Evolutionary conservation across 108 stramenopile species (phyloP).

Genomic region (Chaetoceros tenuissimus): DNA sequence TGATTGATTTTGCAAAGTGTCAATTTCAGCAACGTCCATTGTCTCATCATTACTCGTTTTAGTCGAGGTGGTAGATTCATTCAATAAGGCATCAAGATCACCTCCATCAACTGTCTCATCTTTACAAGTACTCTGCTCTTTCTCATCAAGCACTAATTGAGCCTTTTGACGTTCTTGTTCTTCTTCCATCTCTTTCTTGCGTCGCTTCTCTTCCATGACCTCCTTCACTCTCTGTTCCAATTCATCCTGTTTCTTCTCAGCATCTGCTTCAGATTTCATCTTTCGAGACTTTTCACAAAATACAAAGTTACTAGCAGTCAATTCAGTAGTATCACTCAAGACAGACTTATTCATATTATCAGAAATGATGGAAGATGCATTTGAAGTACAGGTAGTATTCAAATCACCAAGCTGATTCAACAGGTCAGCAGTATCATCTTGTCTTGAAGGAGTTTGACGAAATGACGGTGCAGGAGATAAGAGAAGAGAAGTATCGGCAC

Average conservation of each 20-base stretch:
- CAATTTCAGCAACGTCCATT: too few relatives aligned
- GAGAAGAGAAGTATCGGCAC: neutral
- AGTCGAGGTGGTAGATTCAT: too few relatives aligned
- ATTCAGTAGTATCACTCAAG: slow-evolving; percentile 73
- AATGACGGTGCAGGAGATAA: too few relatives aligned
- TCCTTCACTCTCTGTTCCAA: neutral
- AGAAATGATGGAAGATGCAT: neutral
- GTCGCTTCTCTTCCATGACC: neutral
- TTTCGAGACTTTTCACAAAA: slow-evolving; percentile 1
- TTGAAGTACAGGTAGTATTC: neutral
- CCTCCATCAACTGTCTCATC: too few relatives aligned
- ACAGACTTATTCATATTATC: slow-evolving; percentile 31
- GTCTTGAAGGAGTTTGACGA: too few relatives aligned
- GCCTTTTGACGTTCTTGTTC: neutral
- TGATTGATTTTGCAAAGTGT: too few relatives aligned
- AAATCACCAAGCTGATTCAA: neutral
- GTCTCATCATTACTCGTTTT: too few relatives aligned
- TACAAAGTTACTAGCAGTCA: slow-evolving; percentile 70
- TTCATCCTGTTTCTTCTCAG: too few relatives aligned
- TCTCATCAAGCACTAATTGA: neutral
- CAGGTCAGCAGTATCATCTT: neutral
- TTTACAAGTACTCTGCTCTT: neutral
- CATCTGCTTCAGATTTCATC: too few relatives aligned
- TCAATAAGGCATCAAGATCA: too few relatives aligned
- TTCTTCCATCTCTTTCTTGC: neutral